Conservation (phyloP, 495 filamentous ascomycete genomes). For the Glarea lozoyensis region DNA sequence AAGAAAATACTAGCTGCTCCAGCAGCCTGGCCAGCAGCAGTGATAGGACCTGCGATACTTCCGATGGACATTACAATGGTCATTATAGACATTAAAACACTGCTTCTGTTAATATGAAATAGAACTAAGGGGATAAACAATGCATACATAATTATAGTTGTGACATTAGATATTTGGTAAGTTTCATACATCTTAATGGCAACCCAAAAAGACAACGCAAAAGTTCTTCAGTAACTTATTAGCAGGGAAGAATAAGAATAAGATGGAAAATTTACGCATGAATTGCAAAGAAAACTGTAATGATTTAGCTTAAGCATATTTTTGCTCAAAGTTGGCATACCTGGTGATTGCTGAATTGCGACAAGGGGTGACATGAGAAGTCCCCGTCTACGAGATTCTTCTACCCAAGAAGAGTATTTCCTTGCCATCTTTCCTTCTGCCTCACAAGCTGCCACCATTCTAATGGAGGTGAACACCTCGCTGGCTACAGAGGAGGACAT, state of each 20-base stretch:
- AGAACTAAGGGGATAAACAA: not conserved
- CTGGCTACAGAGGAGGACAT: constrained; percentile 50
- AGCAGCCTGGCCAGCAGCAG: constrained; percentile 39
- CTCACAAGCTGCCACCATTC: constrained; percentile 56
- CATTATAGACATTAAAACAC: constrained; percentile 48
- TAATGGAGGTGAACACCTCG: constrained; percentile 43
- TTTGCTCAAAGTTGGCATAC: constrained; percentile 12
- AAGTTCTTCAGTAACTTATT: constrained; percentile 18
- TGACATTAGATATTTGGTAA: constrained; percentile 30
- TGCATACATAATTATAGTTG: constrained; percentile 32
- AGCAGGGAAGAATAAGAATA: not conserved
- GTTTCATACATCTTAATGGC: constrained; percentile 32
- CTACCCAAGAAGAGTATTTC: constrained; percentile 44
- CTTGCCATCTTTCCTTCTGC: constrained; percentile 45
- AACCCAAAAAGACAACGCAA: constrained; percentile 39
- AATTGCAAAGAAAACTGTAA: constrained; percentile 8
- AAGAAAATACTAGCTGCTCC: constrained; percentile 36
- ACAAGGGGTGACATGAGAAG: constrained; percentile 20
- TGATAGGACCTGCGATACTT: constrained; percentile 38
- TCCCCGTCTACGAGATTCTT: constrained; percentile 45
- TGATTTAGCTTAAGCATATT: not conserved
- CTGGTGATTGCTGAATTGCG: constrained; percentile 23
- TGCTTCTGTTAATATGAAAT: not conserved
- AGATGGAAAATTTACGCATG: constrained; percentile 8
- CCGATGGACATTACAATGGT: constrained; percentile 43